Percentiles rank a stretch among this genome's conserved stretches.
These are phyloP conservation scores for Hygrocybe coccinea DNA, from an alignment of 768 basidiomycete genomes.

Conservation along the genomic window DNA sequence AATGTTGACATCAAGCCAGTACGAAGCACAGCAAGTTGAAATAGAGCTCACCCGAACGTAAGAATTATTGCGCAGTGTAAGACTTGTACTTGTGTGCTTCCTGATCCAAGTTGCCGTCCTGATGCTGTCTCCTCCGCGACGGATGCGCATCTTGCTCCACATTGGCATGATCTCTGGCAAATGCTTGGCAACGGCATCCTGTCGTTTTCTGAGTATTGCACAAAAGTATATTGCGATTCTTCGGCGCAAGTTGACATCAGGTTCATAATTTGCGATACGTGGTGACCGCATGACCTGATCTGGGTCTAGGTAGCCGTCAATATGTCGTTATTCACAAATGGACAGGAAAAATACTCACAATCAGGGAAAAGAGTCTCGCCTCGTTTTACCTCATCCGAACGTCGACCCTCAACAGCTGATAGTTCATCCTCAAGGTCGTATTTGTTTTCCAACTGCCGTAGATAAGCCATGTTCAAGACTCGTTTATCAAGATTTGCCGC, in stretches of 20 bases:
- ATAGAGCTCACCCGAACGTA: constrained; percentile 6
- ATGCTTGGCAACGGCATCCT: neutral
- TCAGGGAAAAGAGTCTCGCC: constrained; percentile 1
- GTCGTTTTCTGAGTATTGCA: constrained; percentile 4
- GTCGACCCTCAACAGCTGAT: neutral
- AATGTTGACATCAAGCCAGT: neutral
- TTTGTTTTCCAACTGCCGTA: constrained; percentile 20
- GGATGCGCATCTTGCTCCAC: constrained; percentile 25
- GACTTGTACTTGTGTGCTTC: neutral
- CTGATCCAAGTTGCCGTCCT: neutral
- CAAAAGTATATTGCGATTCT: constrained; percentile 18
- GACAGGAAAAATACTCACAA: constrained; percentile 7
- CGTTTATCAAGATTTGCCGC: constrained; percentile 25
- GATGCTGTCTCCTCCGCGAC: constrained; percentile 24
- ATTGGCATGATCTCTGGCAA: constrained; percentile 16
- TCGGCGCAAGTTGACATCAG: constrained; percentile 4
- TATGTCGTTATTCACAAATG: too few species aligned
- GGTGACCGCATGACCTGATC: constrained; percentile 15
- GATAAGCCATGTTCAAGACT: constrained; percentile 21
- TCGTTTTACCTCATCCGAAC: neutral
- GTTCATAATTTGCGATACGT: neutral
- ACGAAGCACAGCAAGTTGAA: neutral
- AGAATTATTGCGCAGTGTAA: neutral
- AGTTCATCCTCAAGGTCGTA: constrained; percentile 25
- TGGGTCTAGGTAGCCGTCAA: constrained; percentile 11